Conservation (phyloP, 345 rosid genomes). For the Streptanthus diversifolius region DNA sequence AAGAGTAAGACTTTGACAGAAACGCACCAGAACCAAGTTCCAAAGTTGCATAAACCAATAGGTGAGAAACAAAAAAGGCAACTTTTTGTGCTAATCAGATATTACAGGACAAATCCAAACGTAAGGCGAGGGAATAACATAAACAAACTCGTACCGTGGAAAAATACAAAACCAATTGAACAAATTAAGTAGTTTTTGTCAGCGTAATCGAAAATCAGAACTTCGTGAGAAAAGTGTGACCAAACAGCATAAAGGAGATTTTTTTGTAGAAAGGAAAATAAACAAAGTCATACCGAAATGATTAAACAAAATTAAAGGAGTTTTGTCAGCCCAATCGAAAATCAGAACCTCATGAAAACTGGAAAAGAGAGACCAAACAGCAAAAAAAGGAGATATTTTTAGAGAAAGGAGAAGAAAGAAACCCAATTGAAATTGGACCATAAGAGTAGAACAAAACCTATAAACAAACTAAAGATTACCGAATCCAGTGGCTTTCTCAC, state of each 20-base stretch:
- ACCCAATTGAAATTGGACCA: conserved; percentile 14
- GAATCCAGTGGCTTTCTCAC: conserved; percentile 9
- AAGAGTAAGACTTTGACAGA: not conserved
- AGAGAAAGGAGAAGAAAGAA: not conserved
- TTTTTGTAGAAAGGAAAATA: not conserved
- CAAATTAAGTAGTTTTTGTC: not conserved
- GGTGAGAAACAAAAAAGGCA: not conserved
- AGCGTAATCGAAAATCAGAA: conserved; percentile 5
- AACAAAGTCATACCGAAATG: not conserved
- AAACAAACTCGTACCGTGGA: not conserved
- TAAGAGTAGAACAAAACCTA: not conserved
- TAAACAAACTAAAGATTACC: not conserved
- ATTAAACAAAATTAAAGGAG: not conserved
- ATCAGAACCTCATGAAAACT: not conserved
- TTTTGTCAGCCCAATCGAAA: not conserved
- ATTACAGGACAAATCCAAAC: not conserved
- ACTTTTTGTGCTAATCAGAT: not conserved
- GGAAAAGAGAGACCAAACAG: not conserved
- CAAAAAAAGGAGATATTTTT: conserved; percentile 3
- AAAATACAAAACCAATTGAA: not conserved
- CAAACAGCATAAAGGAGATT: not conserved
- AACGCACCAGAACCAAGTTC: not conserved
- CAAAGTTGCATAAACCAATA: not conserved
- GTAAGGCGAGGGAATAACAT: not conserved
- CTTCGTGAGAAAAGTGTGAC: not conserved